Base-by-base conservation (phyloP, 2,329 filamentous ascomycete species). In the Phaeoacremonium minimum region DNA sequence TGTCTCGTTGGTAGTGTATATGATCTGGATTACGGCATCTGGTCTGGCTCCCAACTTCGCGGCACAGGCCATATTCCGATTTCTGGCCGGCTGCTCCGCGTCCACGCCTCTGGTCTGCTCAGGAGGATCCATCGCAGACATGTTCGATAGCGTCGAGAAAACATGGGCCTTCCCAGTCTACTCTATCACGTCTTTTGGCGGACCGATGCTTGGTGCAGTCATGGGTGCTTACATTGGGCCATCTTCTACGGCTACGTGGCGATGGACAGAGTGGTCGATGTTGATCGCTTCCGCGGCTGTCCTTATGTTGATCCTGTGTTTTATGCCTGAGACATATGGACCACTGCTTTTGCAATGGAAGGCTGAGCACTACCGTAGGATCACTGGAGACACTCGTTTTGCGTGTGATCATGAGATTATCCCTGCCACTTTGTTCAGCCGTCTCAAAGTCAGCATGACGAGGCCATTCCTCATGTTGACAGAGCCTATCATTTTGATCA, bases 311-410 rank as follows among this genome's bases (percentile, higher is more conserved):
- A 73, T 85, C 20, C 50, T 77, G 16, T 49, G 79, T 13, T 65
- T 80, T 32, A 77, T 85, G 35, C 82, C 82, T 2, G 82, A 85
- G 53, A 85, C 82, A 0, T 85, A 84, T 44, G 71, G 52, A 3
- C 57, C 56, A 20, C 32, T 81, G 12, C 58, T 85, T 4, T 56
- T 85, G 19, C 69, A 75, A 37, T 66, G 66, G 42, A 85, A 83
- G 48, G 82, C 81, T 3, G 60, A 64, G 18, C 70, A 69, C 44
- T 58, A 82, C 37, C 73, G 82, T 32, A 60, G 69, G 46, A 72
- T 80, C 42, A 85, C 78, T 0, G 76, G 78, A 4, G 73, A 84
- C 41, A 57, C 67, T n/a, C 64, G 73, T 32, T 85, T 75, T 60
- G 66, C 69, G 35, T 81, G 80, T 7, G 73, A 79, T 6, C 81